Conservation (phyloP, 169 alveolate genomes). For the Plasmodium cynomolgi region DNA sequence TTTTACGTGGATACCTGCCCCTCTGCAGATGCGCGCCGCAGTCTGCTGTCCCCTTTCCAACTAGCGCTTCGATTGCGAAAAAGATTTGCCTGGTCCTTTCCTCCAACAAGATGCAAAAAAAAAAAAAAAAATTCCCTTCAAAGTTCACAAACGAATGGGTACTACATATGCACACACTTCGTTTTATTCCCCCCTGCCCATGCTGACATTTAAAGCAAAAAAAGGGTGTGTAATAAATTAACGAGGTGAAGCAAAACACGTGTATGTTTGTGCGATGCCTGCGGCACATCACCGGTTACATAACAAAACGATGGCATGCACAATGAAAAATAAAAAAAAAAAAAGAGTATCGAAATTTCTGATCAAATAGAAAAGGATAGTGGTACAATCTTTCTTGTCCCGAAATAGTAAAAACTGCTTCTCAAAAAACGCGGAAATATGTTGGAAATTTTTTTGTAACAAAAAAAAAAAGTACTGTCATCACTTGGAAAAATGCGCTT, state of each 20-base stretch:
- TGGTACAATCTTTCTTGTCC: not conserved
- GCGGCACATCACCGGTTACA: not conserved
- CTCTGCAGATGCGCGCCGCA: not conserved
- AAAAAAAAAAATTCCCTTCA: not conserved
- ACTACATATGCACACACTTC: not conserved
- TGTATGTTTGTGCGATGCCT: not conserved
- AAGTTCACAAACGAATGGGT: not conserved
- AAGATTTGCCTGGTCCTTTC: not conserved
- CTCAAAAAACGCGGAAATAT: not conserved
- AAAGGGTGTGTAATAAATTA: not conserved
- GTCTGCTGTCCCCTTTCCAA: not conserved
- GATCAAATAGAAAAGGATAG: not conserved
- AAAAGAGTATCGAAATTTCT: not conserved
- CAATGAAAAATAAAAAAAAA: not conserved
- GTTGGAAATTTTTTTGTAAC: not conserved
- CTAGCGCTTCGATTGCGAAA: not conserved
- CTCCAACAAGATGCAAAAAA: not conserved
- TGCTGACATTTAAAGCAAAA: not conserved
- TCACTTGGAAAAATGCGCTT: not conserved
- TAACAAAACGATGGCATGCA: not conserved
- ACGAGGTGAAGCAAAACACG: not conserved
- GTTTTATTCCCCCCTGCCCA: not conserved
- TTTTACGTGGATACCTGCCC: not conserved
- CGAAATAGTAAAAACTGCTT: not conserved
- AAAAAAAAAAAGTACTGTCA: not conserved